A percentile compares a stretch with the other conserved stretches of the same genome.
Conservation (phyloP, 306 rosid species). For the Citrullus mucosospermus region DNA sequence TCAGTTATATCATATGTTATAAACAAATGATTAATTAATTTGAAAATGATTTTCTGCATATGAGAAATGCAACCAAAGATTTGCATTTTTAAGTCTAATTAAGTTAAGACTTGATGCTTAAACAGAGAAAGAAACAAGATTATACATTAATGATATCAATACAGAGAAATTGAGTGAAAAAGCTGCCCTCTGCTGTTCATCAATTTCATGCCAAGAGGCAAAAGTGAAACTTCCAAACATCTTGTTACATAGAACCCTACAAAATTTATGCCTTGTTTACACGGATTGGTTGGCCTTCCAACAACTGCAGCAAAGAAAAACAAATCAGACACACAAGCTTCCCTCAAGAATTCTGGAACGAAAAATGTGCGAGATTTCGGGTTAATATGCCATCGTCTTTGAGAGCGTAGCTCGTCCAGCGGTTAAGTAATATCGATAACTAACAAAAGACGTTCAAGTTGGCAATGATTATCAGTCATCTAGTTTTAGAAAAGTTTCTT, state of each 20-base stretch:
- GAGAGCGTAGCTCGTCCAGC: background rate
- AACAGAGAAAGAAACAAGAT: background rate
- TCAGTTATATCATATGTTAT: background rate
- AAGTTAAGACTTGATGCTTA: background rate
- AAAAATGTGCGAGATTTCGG: background rate
- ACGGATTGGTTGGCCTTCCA: slow-evolving; percentile 73
- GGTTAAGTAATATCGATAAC: background rate
- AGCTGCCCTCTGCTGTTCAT: background rate
- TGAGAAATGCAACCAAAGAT: background rate
- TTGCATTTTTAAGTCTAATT: background rate
- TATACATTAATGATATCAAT: background rate
- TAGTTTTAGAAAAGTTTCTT: background rate
- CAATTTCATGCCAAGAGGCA: background rate
- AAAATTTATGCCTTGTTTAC: slow-evolving; percentile 61
- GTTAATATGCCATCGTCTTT: background rate
- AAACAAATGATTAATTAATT: background rate
- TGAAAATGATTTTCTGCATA: background rate
- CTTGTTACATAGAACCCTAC: background rate
- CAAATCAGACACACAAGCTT: slow-evolving; percentile 1
- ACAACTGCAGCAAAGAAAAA: slow-evolving; percentile 37
- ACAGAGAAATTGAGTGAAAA: background rate
- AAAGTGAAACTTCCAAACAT: background rate
- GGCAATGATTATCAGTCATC: no score
- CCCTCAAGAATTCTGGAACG: background rate
- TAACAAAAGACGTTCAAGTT: background rate